Percentiles rank a stretch among this genome's conserved stretches.
These are phyloP conservation scores for Waltergamsia citrina DNA, from an alignment of 2,329 filamentous ascomycete species.

Conservation along the genomic window DNA sequence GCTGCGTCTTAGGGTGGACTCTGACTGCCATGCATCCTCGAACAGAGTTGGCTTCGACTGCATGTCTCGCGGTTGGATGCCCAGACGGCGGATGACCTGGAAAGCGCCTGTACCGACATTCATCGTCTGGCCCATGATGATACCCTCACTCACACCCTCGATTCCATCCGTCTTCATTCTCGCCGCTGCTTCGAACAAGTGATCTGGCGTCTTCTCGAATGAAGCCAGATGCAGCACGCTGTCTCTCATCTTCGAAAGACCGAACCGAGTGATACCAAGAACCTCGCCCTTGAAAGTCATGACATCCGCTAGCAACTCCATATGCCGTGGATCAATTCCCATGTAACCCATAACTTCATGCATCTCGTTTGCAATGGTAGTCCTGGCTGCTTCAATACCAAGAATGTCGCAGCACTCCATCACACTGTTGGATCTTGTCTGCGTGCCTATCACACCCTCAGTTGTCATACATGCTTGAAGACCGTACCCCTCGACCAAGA, in stretches of 20 bases:
- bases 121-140: constrained; percentile 97
- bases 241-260: constrained; percentile 92
- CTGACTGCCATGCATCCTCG: constrained; percentile 53
- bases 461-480: constrained; percentile 86
- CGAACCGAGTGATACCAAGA: constrained; percentile 91
- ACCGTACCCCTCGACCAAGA: constrained; percentile 92
- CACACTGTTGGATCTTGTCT: constrained; percentile 72
- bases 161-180: constrained; percentile 88
- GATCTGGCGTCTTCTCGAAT: constrained; percentile 97
- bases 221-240: constrained; percentile 86
- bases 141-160: constrained; percentile 90
- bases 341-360: constrained; percentile 83
- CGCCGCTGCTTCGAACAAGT: constrained; percentile 89
- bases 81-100: constrained; percentile 73
- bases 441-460: constrained; percentile 73
- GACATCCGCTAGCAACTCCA: constrained; percentile 92
- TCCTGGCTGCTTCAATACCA: constrained; percentile 88
- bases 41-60: constrained; percentile 54
- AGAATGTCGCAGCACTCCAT: constrained; percentile 83
- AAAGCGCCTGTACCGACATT: constrained; percentile 84
- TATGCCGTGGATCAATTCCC: constrained; percentile 94
- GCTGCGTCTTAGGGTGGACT: too few relatives aligned
- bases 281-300: constrained; percentile 99
- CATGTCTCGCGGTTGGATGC: constrained; percentile 52
- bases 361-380: constrained; percentile 85